Evolutionary conservation across 805 yeast genomes (phyloP).

Genomic region (Cyberlindnera amylophila): DNA sequence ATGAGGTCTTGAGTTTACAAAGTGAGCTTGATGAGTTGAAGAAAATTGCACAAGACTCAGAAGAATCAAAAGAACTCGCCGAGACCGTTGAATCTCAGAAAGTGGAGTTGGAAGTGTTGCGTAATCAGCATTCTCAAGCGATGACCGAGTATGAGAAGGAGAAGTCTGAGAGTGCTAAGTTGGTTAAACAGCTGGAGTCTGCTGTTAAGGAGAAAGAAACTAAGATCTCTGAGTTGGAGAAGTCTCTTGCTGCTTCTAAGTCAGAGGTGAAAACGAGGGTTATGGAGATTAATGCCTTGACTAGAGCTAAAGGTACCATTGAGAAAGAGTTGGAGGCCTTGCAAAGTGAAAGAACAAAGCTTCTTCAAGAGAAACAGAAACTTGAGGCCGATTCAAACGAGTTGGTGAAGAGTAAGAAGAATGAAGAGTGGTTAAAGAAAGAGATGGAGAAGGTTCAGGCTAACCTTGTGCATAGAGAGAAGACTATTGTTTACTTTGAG

Average conservation of each 20-base stretch:
- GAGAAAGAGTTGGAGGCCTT: constrained; percentile 21
- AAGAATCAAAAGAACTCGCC: too few species aligned
- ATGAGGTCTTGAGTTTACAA: background rate
- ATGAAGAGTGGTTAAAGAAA: constrained; percentile 22
- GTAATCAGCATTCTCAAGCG: constrained; percentile 35
- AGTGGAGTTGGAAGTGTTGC: constrained; percentile 26
- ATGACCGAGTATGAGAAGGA: constrained; percentile 26
- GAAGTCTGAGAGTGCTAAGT: constrained; percentile 14
- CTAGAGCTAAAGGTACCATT: constrained; percentile 17
- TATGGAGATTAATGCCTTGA: constrained; percentile 10
- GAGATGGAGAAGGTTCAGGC: constrained; percentile 16
- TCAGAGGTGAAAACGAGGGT: constrained; percentile 4
- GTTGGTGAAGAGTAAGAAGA: constrained; percentile 19
- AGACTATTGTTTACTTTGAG: constrained; percentile 35
- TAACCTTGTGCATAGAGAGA: constrained; percentile 32
- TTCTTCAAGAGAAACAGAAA: constrained; percentile 23
- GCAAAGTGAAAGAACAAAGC: constrained; percentile 20
- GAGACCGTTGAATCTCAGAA: constrained; percentile 23
- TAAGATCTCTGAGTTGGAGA: constrained; percentile 5
- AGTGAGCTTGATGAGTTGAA: constrained; percentile 3
- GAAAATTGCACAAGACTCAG: background rate
- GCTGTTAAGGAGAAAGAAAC: constrained; percentile 8
- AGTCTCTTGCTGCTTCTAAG: constrained; percentile 1
- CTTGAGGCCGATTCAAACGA: constrained; percentile 18
- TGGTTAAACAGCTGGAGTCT: constrained; percentile 9